Conservation (phyloP, 208 protist species). For the Acanthamoeba lenticulata region DNA sequence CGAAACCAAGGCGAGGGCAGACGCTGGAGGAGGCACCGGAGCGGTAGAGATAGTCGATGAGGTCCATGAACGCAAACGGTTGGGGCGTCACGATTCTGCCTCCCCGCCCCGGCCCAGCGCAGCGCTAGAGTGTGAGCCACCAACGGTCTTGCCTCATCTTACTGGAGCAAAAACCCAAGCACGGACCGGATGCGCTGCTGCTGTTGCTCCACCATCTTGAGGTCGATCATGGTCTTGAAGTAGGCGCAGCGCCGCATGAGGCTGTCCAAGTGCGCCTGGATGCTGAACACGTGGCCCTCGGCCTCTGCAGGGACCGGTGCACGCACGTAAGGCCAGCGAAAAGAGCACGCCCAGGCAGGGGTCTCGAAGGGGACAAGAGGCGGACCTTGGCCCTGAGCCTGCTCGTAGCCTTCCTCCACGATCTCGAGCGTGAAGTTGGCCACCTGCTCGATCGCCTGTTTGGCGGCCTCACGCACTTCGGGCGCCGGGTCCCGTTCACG, state of each 20-base stretch:
- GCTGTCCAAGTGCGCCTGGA: conserved; percentile 24
- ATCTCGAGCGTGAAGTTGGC: conserved; percentile 36
- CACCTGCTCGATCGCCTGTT: conserved; percentile 32
- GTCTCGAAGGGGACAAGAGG: too few species aligned
- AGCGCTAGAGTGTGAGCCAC: background rate
- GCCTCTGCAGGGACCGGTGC: conserved; percentile 1
- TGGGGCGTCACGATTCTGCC: conserved; percentile 15
- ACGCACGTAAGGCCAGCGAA: too few species aligned
- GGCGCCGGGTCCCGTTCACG: background rate
- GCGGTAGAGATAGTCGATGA: conserved; percentile 58
- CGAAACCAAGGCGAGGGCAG: background rate
- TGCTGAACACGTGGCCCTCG: background rate
- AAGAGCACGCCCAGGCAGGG: too few species aligned
- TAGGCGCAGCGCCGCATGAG: conserved; percentile 18
- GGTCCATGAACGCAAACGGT: background rate
- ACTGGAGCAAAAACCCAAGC: background rate
- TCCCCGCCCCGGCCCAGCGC: background rate
- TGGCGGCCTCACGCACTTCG: conserved; percentile 44
- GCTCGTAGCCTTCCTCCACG: conserved; percentile 60
- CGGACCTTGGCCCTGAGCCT: background rate
- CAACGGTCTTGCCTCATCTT: background rate
- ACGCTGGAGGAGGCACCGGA: background rate
- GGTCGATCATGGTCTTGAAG: conserved; percentile 56
- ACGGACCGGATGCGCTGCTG: background rate
- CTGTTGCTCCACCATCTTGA: conserved; percentile 49